Base-by-base conservation (phyloP, 1,284 basidiomycete species). In the Ganoderma lingzhi region DNA sequence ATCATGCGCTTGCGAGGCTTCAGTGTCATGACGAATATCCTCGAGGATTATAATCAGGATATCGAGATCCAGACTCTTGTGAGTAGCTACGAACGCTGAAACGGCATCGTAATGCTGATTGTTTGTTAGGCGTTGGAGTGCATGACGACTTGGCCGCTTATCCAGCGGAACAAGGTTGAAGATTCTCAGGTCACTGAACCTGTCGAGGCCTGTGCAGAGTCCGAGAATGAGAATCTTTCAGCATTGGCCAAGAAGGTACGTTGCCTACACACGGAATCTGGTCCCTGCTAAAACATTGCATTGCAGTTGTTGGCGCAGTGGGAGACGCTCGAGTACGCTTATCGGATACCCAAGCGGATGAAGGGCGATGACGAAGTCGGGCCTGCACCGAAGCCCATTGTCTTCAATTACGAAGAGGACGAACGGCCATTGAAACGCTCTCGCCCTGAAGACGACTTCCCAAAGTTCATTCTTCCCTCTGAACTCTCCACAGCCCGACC, bases 1-100 rank as follows among this genome's bases (percentile, higher is more conserved):
- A 85, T 99, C 65, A 95, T 98, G 89, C 93, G 96, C 39, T 84
- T 99, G 77, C 96, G 98, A 80, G 97, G 96, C 1, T 96, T 98
- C 79, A 95, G 93, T 80, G 84, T 97, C 30, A 96, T 99, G 95
- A 92, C 89, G 61, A 96, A 93, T 78, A 86, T 99, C 58, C 83
- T 99, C 41, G 89, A 93, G 62, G 96, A 99, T 76, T 86, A 96
- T 77, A 79, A 81, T 17, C 85, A 88, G 39, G 95, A 99, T 75
- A 74, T 84, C 32, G 93, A 96, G 51, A 85, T 98, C 41, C 83
- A 93, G 42, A 80, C 87, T 10, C 81, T 93, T 73, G 95, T 93
- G 73, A 69, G 89, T 63, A 64, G 14, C 6, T 8, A 2, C 3
- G 15, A 15, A 3, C n/a, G 15, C 14, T 42, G 23, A 15, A 15